Conservation (phyloP, 306 rosid genomes). For the Trifolium dubium region DNA sequence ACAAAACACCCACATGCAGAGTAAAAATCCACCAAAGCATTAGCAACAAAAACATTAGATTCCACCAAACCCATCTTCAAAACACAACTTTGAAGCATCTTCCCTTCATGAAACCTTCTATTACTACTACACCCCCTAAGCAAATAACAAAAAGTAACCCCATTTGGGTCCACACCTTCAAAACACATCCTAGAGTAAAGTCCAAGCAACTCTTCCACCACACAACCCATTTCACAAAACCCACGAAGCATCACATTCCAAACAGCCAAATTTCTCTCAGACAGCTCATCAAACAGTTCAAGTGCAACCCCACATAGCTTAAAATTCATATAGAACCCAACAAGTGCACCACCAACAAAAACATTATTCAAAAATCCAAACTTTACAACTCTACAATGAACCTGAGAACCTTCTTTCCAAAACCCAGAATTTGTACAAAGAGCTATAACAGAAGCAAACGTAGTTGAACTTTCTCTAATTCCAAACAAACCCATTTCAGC, state of each 20-base stretch:
- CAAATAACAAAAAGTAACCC: slow-evolving; percentile 75
- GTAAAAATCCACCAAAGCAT: slow-evolving; percentile 88
- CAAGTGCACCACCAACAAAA: slow-evolving; percentile 66
- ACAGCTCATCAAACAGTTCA: slow-evolving; percentile 76
- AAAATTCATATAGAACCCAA: slow-evolving; percentile 59
- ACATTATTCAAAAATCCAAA: slow-evolving; percentile 61
- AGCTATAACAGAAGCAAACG: slow-evolving; percentile 61
- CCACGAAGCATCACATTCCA: slow-evolving; percentile 76
- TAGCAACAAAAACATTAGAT: slow-evolving; percentile 66
- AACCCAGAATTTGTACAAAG: slow-evolving; percentile 56
- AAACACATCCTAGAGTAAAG: slow-evolving; percentile 55
- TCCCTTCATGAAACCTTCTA: slow-evolving; percentile 60
- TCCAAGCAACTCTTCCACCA: slow-evolving; percentile 41
- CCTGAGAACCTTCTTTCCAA: slow-evolving; percentile 62
- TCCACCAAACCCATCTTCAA: slow-evolving; percentile 64
- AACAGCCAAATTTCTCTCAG: slow-evolving; percentile 53
- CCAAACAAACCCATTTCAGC: slow-evolving; percentile 62
- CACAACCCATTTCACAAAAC: slow-evolving; percentile 56
- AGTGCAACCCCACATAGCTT: slow-evolving; percentile 53
- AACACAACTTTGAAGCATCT: slow-evolving; percentile 62
- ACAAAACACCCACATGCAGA: slow-evolving; percentile 65
- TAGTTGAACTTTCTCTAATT: slow-evolving; percentile 59
- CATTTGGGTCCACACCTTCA: slow-evolving; percentile 70
- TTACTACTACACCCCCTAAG: slow-evolving; percentile 61
- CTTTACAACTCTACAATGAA: slow-evolving; percentile 68